Percentiles rank a stretch among this genome's conserved stretches.
phyloP scores from a whole-genome alignment of 2,329 filamentous ascomycete species.

The Paraphaeosphaeria sporulosa region DNA sequence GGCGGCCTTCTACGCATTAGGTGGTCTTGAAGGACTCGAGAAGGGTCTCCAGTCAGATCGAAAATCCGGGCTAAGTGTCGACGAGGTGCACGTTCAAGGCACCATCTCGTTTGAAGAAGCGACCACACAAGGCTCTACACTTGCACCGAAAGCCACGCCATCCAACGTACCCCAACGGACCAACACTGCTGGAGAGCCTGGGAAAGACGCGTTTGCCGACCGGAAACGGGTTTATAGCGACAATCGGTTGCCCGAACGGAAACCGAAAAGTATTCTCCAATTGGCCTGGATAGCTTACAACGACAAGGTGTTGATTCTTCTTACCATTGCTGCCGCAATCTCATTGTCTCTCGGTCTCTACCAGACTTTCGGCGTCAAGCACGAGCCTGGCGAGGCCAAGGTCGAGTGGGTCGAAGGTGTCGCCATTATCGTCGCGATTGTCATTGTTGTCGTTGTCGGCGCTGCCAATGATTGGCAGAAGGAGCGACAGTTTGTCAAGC shows the following conservation, averaged over 20 bases:
- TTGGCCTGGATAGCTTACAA: constrained; percentile 85
- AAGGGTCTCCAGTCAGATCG: constrained; percentile 74
- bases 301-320: constrained; percentile 78
- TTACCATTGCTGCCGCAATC: constrained; percentile 75
- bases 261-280: constrained; percentile 72
- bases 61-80: constrained; percentile 70
- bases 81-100: constrained; percentile 72
- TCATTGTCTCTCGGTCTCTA: constrained; percentile 79
- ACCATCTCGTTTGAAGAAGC: constrained; percentile 73
- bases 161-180: constrained; percentile 18
- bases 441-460: constrained; percentile 78
- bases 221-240: constrained; percentile 74
- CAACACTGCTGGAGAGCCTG: constrained; percentile 33
- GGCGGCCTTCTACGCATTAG: constrained; percentile 76
- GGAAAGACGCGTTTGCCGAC: constrained; percentile 60
- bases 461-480: constrained; percentile 86
- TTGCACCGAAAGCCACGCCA: constrained; percentile 28
- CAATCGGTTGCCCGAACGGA: constrained; percentile 74
- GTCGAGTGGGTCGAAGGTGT: constrained; percentile 86
- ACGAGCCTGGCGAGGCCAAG: constrained; percentile 59
- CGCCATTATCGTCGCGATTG: constrained; percentile 78
- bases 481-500: constrained; percentile 79
- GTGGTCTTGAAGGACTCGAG: constrained; percentile 75
- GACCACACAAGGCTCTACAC: constrained; percentile 36
- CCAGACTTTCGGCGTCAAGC: constrained; percentile 68